phyloP scores from a whole-genome alignment of 2,329 filamentous ascomycete genomes.

The Calonectria multiphialidica region DNA sequence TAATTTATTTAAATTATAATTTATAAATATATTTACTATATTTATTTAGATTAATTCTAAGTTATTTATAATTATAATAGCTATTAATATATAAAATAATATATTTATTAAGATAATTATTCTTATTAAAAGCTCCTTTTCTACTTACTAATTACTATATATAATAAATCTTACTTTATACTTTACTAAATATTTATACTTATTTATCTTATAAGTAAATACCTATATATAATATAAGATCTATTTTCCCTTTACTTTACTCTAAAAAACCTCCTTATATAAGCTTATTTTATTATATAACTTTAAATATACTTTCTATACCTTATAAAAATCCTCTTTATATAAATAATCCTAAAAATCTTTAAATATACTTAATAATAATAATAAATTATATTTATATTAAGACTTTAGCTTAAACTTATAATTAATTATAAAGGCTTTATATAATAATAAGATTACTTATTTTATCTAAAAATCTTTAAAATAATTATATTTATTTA shows the following conservation, averaged over 20 bases:
- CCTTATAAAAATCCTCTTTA: no score
- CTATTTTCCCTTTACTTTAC: background rate
- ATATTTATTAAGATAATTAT: background rate
- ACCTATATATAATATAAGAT: background rate
- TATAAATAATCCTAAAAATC: background rate
- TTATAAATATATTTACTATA: background rate
- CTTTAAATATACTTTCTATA: background rate
- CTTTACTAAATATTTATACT: background rate
- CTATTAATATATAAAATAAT: background rate
- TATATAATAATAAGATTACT: background rate
- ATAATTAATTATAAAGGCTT: background rate
- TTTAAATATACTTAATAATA: background rate
- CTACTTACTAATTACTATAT: background rate
- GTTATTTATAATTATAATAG: background rate
- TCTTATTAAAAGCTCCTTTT: background rate
- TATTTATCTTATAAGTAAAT: background rate
- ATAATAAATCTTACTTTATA: background rate
- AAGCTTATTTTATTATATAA: background rate
- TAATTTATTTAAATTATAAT: background rate
- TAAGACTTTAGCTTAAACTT: background rate
- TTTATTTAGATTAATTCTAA: background rate
- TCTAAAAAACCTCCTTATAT: background rate
- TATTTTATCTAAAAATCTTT: background rate
- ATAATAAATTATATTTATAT: background rate
- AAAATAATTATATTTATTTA: background rate